These are phyloP conservation scores for Plasmodium coatneyi DNA, from an alignment of 169 alveolate genomes.

Conservation along the genomic window DNA sequence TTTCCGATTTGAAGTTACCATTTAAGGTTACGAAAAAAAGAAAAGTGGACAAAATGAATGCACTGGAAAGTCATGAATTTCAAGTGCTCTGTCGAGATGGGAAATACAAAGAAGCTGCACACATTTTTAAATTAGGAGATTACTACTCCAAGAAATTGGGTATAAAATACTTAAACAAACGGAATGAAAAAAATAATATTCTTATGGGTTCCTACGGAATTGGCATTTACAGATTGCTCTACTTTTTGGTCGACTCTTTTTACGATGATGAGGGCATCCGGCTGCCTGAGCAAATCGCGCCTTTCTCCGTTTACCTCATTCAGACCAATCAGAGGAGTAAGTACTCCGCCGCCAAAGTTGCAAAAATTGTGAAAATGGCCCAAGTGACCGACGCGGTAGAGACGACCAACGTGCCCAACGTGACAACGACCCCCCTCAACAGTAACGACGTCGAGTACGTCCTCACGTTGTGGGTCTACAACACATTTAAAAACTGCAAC, in stretches of 20 bases:
- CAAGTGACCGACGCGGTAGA: not conserved
- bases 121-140: conserved; percentile 56
- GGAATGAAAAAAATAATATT: conserved; percentile 48
- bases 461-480: conserved; percentile 28
- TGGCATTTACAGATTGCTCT: conserved; percentile 38
- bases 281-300: conserved; percentile 38
- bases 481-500: conserved; percentile 16
- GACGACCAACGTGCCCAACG: not conserved
- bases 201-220: conserved; percentile 71
- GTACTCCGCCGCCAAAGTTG: conserved; percentile 25
- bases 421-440: not conserved
- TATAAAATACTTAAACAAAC: conserved; percentile 39
- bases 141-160: conserved; percentile 39
- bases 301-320: conserved; percentile 37
- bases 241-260: conserved; percentile 39
- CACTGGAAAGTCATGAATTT: conserved; percentile 57
- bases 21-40: conserved; percentile 43
- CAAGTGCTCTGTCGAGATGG: conserved; percentile 55
- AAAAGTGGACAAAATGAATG: conserved; percentile 68
- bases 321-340: conserved; percentile 55
- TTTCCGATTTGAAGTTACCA: conserved; percentile 20
- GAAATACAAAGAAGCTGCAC: conserved; percentile 49
- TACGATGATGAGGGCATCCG: conserved; percentile 52
- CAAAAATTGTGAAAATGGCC: not conserved
- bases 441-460: conserved; percentile 61